Conservation (phyloP, 805 yeast genomes). For the Saccharomycopsis javanensis region DNA sequence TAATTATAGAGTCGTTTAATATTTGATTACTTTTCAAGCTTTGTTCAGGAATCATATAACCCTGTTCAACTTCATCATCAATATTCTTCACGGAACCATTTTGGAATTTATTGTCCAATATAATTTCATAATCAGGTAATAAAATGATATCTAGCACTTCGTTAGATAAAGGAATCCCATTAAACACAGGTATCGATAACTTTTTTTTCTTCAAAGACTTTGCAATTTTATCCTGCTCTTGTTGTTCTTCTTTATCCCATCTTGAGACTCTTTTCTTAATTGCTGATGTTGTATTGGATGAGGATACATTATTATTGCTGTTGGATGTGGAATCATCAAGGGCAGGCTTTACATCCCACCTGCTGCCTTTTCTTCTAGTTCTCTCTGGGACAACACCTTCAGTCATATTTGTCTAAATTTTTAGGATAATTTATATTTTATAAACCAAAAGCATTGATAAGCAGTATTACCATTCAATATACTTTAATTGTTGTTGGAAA, state of each 20-base stretch:
- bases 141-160: conserved; percentile 11
- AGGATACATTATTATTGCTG: neutral
- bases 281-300: neutral
- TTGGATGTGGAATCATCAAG: neutral
- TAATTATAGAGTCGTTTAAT: conserved; percentile 32
- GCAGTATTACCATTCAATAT: too few species aligned
- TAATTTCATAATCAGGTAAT: conserved; percentile 14
- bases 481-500: too few species aligned
- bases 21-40: conserved; percentile 25
- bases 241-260: conserved; percentile 6
- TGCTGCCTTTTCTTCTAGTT: conserved; percentile 7
- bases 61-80: neutral
- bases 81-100: neutral
- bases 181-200: conserved; percentile 6
- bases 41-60: conserved; percentile 47
- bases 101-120: neutral
- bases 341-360: conserved; percentile 14
- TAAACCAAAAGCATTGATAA: too few species aligned
- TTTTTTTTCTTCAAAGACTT: neutral
- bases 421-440: too few species aligned
- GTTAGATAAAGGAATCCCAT: conserved; percentile 13
- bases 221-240: neutral
- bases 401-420: neutral
- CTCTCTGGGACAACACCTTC: neutral
- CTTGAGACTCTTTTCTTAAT: neutral